phyloP scores from a whole-genome alignment of 192 early-diverging fungal genomes.

The Linnemannia elongata region DNA sequence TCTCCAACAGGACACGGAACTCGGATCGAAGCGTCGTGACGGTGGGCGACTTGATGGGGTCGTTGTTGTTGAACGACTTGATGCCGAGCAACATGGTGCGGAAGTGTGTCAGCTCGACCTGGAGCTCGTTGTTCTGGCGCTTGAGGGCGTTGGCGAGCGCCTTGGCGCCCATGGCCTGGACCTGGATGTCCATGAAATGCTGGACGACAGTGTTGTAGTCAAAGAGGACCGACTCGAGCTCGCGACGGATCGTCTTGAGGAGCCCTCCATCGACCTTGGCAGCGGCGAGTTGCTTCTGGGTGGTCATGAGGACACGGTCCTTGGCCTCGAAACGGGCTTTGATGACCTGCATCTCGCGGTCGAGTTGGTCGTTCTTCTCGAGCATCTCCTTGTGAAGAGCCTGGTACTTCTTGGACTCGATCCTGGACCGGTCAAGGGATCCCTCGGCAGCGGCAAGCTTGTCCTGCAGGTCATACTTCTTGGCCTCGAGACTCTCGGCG shows the following conservation, averaged over 20 bases:
- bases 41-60: constrained; percentile 54
- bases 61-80: constrained; percentile 59
- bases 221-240: constrained; percentile 51
- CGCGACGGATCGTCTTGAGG: constrained; percentile 51
- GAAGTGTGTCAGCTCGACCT: constrained; percentile 45
- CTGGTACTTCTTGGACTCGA: constrained; percentile 54
- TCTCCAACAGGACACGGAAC: constrained; percentile 50
- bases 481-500: constrained; percentile 53
- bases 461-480: constrained; percentile 57
- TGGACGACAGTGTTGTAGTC: constrained; percentile 56
- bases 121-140: constrained; percentile 46
- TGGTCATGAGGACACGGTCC: constrained; percentile 49
- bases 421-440: constrained; percentile 38
- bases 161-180: constrained; percentile 54
- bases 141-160: constrained; percentile 48
- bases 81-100: constrained; percentile 53
- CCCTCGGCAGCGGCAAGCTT: constrained; percentile 50
- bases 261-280: constrained; percentile 55
- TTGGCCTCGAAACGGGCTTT: constrained; percentile 56
- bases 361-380: constrained; percentile 48
- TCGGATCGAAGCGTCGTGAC: constrained; percentile 50
- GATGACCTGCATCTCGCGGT: constrained; percentile 48
- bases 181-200: constrained; percentile 57
- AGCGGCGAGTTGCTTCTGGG: constrained; percentile 46
- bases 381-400: constrained; percentile 52